Conservation (phyloP, 1,284 basidiomycete genomes). For the Wolfiporia cocos region DNA sequence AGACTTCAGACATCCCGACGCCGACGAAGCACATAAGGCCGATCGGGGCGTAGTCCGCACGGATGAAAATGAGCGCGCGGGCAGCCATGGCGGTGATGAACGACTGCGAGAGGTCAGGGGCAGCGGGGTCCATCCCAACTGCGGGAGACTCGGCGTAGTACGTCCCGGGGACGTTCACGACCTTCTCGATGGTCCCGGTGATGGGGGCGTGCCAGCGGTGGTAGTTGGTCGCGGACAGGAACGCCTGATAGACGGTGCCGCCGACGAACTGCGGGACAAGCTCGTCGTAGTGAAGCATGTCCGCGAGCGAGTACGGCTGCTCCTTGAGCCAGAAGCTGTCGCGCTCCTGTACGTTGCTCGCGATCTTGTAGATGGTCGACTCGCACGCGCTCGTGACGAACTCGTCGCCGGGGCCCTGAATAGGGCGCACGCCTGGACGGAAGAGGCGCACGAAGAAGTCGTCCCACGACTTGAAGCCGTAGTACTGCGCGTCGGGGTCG, state of each 20-base stretch:
- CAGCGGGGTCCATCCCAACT: conserved; percentile 12
- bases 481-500: conserved; percentile 31
- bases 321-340: conserved; percentile 44
- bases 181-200: conserved; percentile 31
- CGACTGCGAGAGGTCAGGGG: conserved; percentile 23
- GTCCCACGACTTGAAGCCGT: conserved; percentile 48
- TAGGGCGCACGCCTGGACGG: conserved; percentile 32
- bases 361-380: conserved; percentile 33
- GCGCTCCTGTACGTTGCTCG: conserved; percentile 24
- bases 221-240: conserved; percentile 36
- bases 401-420: conserved; percentile 30
- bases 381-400: conserved; percentile 42
- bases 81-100: conserved; percentile 33
- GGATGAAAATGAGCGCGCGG: conserved; percentile 35
- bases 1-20: conserved; percentile 41
- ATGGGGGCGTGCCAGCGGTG: conserved; percentile 40
- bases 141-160: conserved; percentile 29
- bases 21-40: conserved; percentile 35
- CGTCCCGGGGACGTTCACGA: conserved; percentile 30
- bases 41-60: conserved; percentile 32
- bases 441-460: conserved; percentile 47
- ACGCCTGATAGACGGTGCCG: conserved; percentile 40
- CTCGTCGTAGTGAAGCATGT: conserved; percentile 35
- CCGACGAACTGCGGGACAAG: conserved; percentile 30
- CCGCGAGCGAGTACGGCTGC: conserved; percentile 35